A percentile compares a stretch with the other conserved stretches of the same genome.
phyloP scores from a whole-genome alignment of 1,139 yeast species.

The Nakaseomyces sp. region DNA sequence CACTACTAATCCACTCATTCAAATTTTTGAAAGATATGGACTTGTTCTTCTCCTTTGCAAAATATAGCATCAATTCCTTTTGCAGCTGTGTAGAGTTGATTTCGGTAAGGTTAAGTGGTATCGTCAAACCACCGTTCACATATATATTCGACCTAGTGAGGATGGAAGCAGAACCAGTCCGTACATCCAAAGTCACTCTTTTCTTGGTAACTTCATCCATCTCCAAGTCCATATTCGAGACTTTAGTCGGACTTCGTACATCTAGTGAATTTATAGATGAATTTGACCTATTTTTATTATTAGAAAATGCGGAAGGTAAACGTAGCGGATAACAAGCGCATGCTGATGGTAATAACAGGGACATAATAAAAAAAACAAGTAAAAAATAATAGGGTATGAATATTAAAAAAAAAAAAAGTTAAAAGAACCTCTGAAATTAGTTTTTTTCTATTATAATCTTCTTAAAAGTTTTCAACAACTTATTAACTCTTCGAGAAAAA shows the following conservation, averaged over 20 bases:
- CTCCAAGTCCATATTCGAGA: conserved; percentile 1
- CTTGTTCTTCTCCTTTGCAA: conserved; percentile 18
- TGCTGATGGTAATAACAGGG: conserved; percentile 1
- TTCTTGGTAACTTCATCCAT: conserved; percentile 18
- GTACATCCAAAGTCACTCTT: conserved; percentile 38
- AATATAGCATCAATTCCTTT: conserved; percentile 24
- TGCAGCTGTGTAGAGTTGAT: conserved; percentile 32
- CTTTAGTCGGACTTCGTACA: neutral
- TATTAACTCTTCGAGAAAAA: no score
- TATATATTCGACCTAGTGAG: conserved; percentile 51
- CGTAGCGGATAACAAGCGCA: conserved; percentile 4
- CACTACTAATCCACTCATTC: conserved; percentile 45
- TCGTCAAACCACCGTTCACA: conserved; percentile 60
- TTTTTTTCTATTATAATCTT: no score
- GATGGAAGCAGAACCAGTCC: conserved; percentile 60
- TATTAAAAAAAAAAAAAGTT: no score
- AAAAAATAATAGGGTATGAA: no score
- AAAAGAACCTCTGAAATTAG: no score
- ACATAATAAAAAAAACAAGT: no score
- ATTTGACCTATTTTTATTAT: neutral
- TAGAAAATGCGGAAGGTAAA: neutral
- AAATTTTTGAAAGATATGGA: conserved; percentile 18
- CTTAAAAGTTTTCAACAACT: no score
- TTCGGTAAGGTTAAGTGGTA: conserved; percentile 42
- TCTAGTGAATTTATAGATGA: neutral